Base-by-base conservation (phyloP, 2,329 filamentous ascomycete genomes). In the Elsinoe arachidis region DNA sequence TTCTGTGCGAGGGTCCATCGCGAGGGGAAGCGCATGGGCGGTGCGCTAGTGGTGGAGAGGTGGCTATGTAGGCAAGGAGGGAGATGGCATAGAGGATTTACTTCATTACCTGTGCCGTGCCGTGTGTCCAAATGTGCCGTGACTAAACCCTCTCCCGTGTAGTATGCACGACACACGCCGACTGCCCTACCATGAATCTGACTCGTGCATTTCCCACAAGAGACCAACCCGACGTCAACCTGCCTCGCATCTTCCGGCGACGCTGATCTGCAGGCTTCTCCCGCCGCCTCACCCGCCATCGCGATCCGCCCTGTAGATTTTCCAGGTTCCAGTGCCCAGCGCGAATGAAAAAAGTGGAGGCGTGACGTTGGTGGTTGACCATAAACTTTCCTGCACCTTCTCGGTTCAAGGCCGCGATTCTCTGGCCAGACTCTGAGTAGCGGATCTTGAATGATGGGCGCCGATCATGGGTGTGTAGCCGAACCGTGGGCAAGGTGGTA, bases 81-180 rank as follows among this genome's bases (percentile, higher is more conserved):
- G 39, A 53, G 34, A 53, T 53, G 49, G 49, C 26, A 53, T 39
- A 53, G 49, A 53, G 49, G 33, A 38, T 19, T 39, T 53, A 17
- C 26, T 53, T 39, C 7, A 11, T 17, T 5, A 38, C 19, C 19
- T 10, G 30, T 52, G 21, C 44, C 19, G 21, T 46, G 15, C n/a
- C 37, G 14, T 39, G 37, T 38, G 41, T 46, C 5, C 9, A 14
- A 46, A 21, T 46, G 41, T 46, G n/a, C 12, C 15, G 12, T 46
- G 41, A 14, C 41, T 46, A 23, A 5, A 21, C 6, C 6, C n/a
- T 19, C n/a, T 46, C n/a, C n/a, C 19, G n/a, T 19, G 3, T 15
- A 1, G 41, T 6, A 46, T 30, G 12, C 19, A 23, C 17, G 21
- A 23, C 41, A 30, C 9, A 30, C 7, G 5, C 26, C 5, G 7